Base-by-base conservation (phyloP, 495 filamentous ascomycete genomes). In the Baudoinia panamericana region DNA sequence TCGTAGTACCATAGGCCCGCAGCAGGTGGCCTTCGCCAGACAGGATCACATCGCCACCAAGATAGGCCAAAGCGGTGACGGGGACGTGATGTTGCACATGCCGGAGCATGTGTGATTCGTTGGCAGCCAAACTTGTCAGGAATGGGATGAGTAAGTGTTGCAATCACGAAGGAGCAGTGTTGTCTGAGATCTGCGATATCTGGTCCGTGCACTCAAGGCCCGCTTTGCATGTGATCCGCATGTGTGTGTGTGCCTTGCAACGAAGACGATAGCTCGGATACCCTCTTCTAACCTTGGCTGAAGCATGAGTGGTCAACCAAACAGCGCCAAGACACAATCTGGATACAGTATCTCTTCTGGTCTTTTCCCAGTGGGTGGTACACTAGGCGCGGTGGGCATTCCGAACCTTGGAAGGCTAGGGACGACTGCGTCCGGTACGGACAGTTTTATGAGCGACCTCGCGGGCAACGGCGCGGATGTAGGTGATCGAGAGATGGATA, bases 21-120 rank as follows among this genome's bases (percentile, higher is more conserved):
- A 94, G 54, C 30, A 71, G 76, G 3, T 69, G 69, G 22, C 86
- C 85, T 57, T 92, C 82, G 55, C 78, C 88, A 0, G 70, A 10
- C 16, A 52, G 72, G 8, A 94, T 56, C 11, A 93, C 52, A 18
- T 55, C 43, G 2, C 26, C 45, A 28, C 50, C 45, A 5, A 57
- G 61, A 33, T 74, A 68, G 17, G 65, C 67, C 12, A 80, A 54
- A 0, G 73, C 73, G 15, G 75, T 78, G 38, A 80, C 64, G 19
- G 76, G 75, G 38, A 58, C 51, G 9, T 37, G 55, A 20, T 46
- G 54, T 29, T 30, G 42, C 34, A 56, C 53, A 60, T 58, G 50
- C 52, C 55, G 13, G 31, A 51, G 23, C 42, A 45, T 45, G 25
- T 22, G 26, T 29, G 9, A 9, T 29, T n/a, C n/a, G n/a, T n/a